Evolutionary conservation across 345 rosid species (phyloP).

Genomic region (Noccaea bulbosa): DNA sequence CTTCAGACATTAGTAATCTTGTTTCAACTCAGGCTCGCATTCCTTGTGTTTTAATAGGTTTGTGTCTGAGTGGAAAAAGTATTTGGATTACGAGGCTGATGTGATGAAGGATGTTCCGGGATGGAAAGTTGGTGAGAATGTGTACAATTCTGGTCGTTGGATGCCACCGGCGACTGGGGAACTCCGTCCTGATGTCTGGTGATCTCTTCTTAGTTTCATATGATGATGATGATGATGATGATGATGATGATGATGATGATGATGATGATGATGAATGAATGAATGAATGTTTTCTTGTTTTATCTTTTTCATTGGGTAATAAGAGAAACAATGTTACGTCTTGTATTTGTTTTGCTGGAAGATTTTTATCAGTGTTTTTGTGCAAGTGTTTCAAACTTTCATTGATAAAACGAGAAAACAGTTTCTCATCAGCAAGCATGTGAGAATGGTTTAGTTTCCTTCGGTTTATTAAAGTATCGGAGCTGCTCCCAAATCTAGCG

Average conservation of each 20-base stretch:
- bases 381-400: constrained; percentile 1
- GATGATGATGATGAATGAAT: constrained; percentile 37
- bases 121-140: constrained; percentile 97
- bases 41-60: constrained; percentile 52
- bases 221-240: constrained; percentile 29
- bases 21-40: not conserved
- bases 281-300: constrained; percentile 32
- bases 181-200: constrained; percentile 99
- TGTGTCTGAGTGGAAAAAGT: constrained; percentile 95
- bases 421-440: constrained; percentile 22
- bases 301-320: constrained; percentile 15
- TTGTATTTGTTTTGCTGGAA: constrained; percentile 30
- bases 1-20: constrained; percentile 11
- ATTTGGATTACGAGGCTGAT: constrained; percentile 96
- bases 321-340: constrained; percentile 34
- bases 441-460: constrained; percentile 3
- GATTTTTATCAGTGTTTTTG: constrained; percentile 18
- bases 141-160: constrained; percentile 95
- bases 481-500: not conserved
- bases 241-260: too few relatives aligned
- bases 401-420: constrained; percentile 9
- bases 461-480: constrained; percentile 4
- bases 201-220: constrained; percentile 39
- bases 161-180: constrained; percentile 99
- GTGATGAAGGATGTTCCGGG: constrained; percentile 99